A percentile compares a stretch with the other conserved stretches of the same genome.
Conservation (phyloP, 2,329 filamentous ascomycete species). For the Claviceps sorghi region DNA sequence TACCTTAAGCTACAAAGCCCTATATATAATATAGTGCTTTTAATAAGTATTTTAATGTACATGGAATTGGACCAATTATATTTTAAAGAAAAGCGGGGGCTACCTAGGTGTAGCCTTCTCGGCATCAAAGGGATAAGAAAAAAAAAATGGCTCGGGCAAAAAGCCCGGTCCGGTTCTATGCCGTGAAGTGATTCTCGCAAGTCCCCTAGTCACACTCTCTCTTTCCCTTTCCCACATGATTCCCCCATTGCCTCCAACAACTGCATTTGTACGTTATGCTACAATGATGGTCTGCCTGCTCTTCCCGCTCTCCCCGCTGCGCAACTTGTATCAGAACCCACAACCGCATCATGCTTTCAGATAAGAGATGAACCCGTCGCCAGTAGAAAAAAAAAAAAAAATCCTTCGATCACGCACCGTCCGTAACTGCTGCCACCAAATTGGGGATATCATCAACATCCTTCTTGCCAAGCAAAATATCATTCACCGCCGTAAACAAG, state of each 20-base stretch:
- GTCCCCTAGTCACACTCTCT: not conserved
- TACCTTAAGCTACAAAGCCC: no score
- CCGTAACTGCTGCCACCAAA: conserved; percentile 32
- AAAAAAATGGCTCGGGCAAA: no score
- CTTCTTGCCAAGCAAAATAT: conserved; percentile 60
- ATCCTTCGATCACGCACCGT: conserved; percentile 4
- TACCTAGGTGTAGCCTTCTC: no score
- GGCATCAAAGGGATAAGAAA: no score
- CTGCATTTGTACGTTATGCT: not conserved
- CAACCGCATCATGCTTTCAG: not conserved
- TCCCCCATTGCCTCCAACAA: not conserved
- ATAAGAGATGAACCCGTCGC: not conserved
- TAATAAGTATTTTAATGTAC: no score
- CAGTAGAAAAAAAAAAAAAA: not conserved
- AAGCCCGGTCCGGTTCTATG: not conserved
- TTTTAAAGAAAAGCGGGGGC: no score
- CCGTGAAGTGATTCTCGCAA: not conserved
- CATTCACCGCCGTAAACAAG: conserved; percentile 78
- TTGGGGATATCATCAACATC: conserved; percentile 69
- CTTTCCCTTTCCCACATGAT: not conserved
- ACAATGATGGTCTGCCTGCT: not conserved
- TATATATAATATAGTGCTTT: no score
- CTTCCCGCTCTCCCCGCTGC: not conserved
- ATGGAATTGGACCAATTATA: no score
- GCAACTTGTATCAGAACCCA: not conserved